Percentiles rank a stretch among this genome's conserved stretches.
phyloP scores from a whole-genome alignment of 2,329 filamentous ascomycete species.

The Beauveria sp. region DNA sequence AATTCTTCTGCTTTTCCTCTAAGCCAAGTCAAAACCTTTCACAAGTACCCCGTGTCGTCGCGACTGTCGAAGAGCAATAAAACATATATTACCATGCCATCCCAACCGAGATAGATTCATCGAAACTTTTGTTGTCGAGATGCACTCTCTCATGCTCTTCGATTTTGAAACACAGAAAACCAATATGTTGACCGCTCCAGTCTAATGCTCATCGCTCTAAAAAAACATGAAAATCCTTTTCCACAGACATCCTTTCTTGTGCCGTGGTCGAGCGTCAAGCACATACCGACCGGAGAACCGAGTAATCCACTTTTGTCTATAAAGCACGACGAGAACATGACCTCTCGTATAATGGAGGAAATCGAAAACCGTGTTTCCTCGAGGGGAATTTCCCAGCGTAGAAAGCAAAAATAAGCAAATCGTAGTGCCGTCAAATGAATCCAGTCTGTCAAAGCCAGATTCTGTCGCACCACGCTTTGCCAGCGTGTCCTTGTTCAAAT shows the following conservation, averaged over 20 bases:
- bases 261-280: slow-evolving; percentile 27
- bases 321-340: slow-evolving; percentile 38
- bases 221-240: slow-evolving; percentile 14
- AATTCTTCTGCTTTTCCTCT: slow-evolving; percentile 17
- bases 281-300: slow-evolving; percentile 44
- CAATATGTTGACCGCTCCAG: slow-evolving; percentile 25
- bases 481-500: slow-evolving; percentile 26
- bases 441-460: slow-evolving; percentile 23
- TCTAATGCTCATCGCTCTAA: slow-evolving; percentile 26
- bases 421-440: slow-evolving; percentile 28
- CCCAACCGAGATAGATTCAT: slow-evolving; percentile 26
- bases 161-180: slow-evolving; percentile 26
- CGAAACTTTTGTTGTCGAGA: slow-evolving; percentile 30
- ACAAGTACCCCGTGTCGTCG: slow-evolving; percentile 18
- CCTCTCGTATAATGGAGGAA: slow-evolving; percentile 33
- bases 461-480: slow-evolving; percentile 29
- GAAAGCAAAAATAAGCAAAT: slow-evolving; percentile 26
- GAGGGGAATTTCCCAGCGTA: slow-evolving; percentile 25
- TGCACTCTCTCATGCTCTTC: slow-evolving; percentile 29
- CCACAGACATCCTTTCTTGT: slow-evolving; percentile 15
- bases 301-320: slow-evolving; percentile 64
- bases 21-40: slow-evolving; percentile 24
- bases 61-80: slow-evolving; percentile 21
- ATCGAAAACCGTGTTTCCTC: slow-evolving; percentile 26
- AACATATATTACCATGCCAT: slow-evolving; percentile 22